phyloP scores from a whole-genome alignment of 345 rosid genomes.

The Citrus medica region DNA sequence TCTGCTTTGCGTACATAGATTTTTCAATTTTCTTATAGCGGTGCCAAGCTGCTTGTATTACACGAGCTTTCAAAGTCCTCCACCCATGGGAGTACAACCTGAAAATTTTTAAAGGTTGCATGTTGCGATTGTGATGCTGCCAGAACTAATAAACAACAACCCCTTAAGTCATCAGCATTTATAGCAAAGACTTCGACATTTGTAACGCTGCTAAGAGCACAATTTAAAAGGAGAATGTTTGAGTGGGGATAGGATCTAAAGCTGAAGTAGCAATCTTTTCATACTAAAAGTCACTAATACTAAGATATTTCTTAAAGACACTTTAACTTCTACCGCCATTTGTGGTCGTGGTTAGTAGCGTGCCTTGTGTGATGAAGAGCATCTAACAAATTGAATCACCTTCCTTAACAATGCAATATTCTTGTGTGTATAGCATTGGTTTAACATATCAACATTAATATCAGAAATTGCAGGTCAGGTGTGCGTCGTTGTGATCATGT shows the following conservation, averaged over 20 bases:
- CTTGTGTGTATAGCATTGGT: too few species aligned
- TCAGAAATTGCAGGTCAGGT: too few species aligned
- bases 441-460: too few species aligned
- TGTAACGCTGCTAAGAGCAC: not conserved
- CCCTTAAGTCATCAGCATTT: conserved; percentile 14
- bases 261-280: not conserved
- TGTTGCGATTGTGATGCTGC: not conserved
- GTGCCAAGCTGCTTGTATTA: not conserved
- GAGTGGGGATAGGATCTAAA: not conserved
- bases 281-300: too few species aligned
- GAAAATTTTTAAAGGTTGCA: not conserved
- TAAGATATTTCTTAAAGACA: not conserved
- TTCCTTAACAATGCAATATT: too few species aligned
- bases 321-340: not conserved
- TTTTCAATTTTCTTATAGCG: not conserved
- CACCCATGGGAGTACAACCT: conserved; percentile 41
- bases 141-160: not conserved
- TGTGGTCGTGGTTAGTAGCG: too few species aligned
- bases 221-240: not conserved
- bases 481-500: too few species aligned
- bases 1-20: not conserved
- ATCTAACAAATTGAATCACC: too few species aligned
- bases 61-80: conserved; percentile 25
- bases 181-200: not conserved
- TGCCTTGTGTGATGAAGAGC: too few species aligned